Base-by-base conservation (phyloP, 2,329 filamentous ascomycete species). In the Furcasterigmium sp. region DNA sequence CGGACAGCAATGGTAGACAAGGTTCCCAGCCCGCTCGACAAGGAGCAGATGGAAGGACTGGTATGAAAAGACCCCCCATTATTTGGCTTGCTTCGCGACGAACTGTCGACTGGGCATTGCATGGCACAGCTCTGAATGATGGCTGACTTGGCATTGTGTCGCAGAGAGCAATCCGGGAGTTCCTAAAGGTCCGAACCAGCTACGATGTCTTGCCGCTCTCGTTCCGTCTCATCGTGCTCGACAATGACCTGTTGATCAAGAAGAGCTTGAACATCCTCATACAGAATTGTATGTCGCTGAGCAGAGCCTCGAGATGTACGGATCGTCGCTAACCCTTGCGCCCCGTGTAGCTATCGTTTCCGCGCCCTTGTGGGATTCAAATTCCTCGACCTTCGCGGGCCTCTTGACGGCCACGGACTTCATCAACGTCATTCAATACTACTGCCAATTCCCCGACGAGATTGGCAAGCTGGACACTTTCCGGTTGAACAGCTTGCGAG, bases 361-460 rank as follows among this genome's bases (percentile, higher is more conserved):
- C 23, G 93, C 93, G 41, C 93, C 93, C 40, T 73, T 98, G 51
- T 98, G 93, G 93, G 91, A 98, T 65, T 96, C 91, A 20, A 85
- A 87, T 52, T 87, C 84, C 4, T 95, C 91, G 20, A 89, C 86
- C 28, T 98, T 97, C 65, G 93, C 91, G 32, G 93, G 93, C 30
- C 79, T 98, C 39, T 76, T 98, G 52, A 98, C 93, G 21, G 93
- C 90, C 50, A 95, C 90, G 48, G 93, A 98, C 68, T 98, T 93
- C 64, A 94, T 98, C 69, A 98, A 98, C 59, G 85, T 98, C 45
- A 95, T 98, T 32, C 91, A 97, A 63, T 98, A 98, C 68, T 97
- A 98, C 72, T 96, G 90, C 75, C 91, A 97, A 65, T 94, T 93
- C 55, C 93, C 91, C 3, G 88, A 95, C 53, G 86, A 91, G 46